Base-by-base conservation (phyloP, 2,329 filamentous ascomycete genomes). In the Ceratocystis diversiconidia region DNA sequence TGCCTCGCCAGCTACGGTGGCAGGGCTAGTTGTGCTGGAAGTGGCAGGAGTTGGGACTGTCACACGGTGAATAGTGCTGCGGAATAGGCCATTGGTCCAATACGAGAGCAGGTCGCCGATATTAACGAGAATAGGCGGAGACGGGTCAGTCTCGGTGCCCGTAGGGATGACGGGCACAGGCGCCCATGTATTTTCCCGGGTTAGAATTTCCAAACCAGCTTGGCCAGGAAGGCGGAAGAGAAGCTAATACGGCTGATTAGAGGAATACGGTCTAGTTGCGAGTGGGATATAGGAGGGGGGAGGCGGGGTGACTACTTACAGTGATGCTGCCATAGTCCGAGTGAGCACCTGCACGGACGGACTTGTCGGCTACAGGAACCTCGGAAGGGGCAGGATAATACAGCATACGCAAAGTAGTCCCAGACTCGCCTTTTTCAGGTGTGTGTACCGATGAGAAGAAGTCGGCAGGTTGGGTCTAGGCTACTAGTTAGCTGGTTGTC, bases 81-180 rank as follows among this genome's bases (percentile, higher is more conserved):
- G 88, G 69, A 97, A 80, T 60, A 96, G 75, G 0, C 92, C 91
- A 69, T 88, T 87, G 0, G 94, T 97, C 92, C 92, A 97, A 74
- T 95, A 94, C 43, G 85, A 87, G 68, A 87, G 76, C 72, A 88
- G 72, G 73, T 86, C 77, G 75, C 87, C 76, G 76, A 91, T 82
- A 79, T 94, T 77, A 85, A 97, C 74, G 79, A 96, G 74, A 79
- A 91, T 90, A 0, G 87, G 92, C n/a, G 84, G 86, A 50, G 78
- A 81, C 7, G 78, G 77, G 70, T 85, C 83, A 36, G 73, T 68
- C 68, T 83, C 82, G 3, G 83, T 85, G 0, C 81, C 80, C 0
- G 80, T 77, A 0, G 88, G 88, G 17, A 77, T 78, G 1, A 92
- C 87, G 3, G 84, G 85, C 0, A 87, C 89, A 57, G 84, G 82